Evolutionary conservation across 1,284 basidiomycete genomes (phyloP), one percentile per base, ranked within the genome.

Genomic region (Trametes sp.): DNA sequence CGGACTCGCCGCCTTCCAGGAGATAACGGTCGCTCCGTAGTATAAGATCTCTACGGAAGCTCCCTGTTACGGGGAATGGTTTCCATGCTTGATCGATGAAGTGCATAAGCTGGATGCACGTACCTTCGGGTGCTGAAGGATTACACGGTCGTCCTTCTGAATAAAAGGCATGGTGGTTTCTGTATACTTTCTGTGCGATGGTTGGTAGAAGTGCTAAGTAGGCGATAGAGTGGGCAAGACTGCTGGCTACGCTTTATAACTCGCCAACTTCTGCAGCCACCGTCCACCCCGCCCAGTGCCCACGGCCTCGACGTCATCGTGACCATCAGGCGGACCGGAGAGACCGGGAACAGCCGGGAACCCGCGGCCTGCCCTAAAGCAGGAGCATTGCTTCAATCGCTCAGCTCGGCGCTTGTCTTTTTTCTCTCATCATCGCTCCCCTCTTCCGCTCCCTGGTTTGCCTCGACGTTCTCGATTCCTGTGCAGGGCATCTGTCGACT

Each of bases 21-120:
- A 94, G 51, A 92, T 80, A 49, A 96, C 82, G 0, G 93, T 93
- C 1, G 94, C 94, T 5, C 94, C 94, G 70, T 91, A 95, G 35
- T 90, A 77, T 14, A 93, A 78, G 63, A 96, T 82, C 74, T 92
- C 87, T 1, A 78, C 88, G 33, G 83, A 85, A 11, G 92, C 76
- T 29, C 93, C 93, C 92, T 95, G 54, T 51, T 13, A 21, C 41
- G 14, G 13, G 4, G 31, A 28, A 46, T 54, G 31, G 57, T 28
- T 41, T 64, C 10, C 31, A 46, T 31, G 38, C 45, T 36, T 50
- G 28, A 51, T 49, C 41, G 53, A 63, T 51, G 60, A 23, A 51
- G 31, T 55, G 24, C 14, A 24, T 26, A 35, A 21, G 9, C n/a
- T n/a, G n/a, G n/a, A 46, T 16, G 7, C 23, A 10, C 35, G 28